Conservation (phyloP, 1,139 yeast genomes). For the Barnettozyma hawaiiensis region DNA sequence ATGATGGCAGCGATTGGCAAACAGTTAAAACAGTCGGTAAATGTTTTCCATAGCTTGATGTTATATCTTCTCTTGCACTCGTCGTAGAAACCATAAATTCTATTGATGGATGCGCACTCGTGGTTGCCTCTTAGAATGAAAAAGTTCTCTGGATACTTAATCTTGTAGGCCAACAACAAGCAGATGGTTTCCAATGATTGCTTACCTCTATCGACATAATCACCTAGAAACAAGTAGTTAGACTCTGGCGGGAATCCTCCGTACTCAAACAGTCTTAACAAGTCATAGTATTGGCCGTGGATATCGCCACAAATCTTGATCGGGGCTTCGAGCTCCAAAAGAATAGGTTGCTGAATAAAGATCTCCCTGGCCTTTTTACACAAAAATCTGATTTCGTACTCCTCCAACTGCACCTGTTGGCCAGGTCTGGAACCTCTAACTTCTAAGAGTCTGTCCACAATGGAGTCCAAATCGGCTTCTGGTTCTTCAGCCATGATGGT, state of each 20-base stretch:
- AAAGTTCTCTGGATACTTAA: slow-evolving; percentile 85
- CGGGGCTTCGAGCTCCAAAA: slow-evolving; percentile 94
- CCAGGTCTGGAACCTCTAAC: slow-evolving; percentile 99
- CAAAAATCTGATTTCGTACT: slow-evolving; percentile 88
- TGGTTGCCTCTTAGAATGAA: slow-evolving; percentile 83
- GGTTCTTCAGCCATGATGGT: slow-evolving; percentile 39
- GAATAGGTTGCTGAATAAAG: slow-evolving; percentile 94
- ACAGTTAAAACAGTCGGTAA: slow-evolving; percentile 79
- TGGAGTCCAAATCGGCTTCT: slow-evolving; percentile 95
- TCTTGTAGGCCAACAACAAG: slow-evolving; percentile 86
- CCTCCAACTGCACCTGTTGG: slow-evolving; percentile 88
- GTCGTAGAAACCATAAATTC: slow-evolving; percentile 83
- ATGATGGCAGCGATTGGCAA: slow-evolving; percentile 84
- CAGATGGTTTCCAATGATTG: slow-evolving; percentile 95
- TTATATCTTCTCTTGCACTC: slow-evolving; percentile 75
- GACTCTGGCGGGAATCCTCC: slow-evolving; percentile 99
- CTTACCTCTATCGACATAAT: slow-evolving; percentile 97
- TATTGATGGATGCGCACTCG: slow-evolving; percentile 78
- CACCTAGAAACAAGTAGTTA: slow-evolving; percentile 90
- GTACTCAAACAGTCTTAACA: slow-evolving; percentile 89
- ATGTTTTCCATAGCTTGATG: slow-evolving; percentile 65
- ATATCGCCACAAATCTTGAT: slow-evolving; percentile 93
- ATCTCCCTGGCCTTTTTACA: slow-evolving; percentile 98
- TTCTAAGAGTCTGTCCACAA: slow-evolving; percentile 92
- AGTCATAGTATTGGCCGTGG: slow-evolving; percentile 96